Evolutionary conservation across 495 filamentous ascomycete species (phyloP).

Genomic region (Aspergillus bridgeri): DNA sequence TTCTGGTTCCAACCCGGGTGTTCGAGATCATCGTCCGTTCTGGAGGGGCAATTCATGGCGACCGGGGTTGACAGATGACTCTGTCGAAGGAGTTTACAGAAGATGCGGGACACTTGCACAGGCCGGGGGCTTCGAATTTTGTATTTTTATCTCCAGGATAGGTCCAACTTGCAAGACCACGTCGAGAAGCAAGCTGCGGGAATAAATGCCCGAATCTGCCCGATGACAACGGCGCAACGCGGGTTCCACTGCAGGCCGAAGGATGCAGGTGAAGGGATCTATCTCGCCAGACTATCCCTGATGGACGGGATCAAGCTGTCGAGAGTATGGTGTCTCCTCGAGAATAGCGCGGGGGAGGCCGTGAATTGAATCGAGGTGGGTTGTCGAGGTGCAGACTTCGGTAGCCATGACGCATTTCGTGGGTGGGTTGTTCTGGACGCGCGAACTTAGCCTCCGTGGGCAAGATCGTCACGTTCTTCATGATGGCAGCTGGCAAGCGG

Average conservation of each 20-base stretch:
- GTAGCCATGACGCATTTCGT: neutral
- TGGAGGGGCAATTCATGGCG: conserved; percentile 62
- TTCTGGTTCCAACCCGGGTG: conserved; percentile 60
- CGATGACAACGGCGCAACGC: conserved; percentile 11
- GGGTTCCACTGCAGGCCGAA: neutral
- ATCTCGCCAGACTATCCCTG: neutral
- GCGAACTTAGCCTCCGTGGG: neutral
- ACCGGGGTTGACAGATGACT: neutral
- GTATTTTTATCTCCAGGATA: neutral
- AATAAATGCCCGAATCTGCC: conserved; percentile 23
- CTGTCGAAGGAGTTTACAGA: neutral
- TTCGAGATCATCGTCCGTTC: conserved; percentile 55
- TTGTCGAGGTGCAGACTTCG: neutral
- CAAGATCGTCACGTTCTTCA: neutral
- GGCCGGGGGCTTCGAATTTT: neutral
- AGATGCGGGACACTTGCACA: neutral
- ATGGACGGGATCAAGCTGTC: neutral
- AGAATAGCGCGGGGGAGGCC: neutral
- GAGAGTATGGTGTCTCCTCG: neutral
- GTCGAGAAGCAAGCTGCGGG: conserved; percentile 11
- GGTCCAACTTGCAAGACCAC: neutral
- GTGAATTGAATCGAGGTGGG: neutral
- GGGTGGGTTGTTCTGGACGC: neutral
- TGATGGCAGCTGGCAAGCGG: neutral
- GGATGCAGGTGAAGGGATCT: neutral